Evolutionary conservation across 768 basidiomycete species (phyloP).

Genomic region (Termitomyces sp.): DNA sequence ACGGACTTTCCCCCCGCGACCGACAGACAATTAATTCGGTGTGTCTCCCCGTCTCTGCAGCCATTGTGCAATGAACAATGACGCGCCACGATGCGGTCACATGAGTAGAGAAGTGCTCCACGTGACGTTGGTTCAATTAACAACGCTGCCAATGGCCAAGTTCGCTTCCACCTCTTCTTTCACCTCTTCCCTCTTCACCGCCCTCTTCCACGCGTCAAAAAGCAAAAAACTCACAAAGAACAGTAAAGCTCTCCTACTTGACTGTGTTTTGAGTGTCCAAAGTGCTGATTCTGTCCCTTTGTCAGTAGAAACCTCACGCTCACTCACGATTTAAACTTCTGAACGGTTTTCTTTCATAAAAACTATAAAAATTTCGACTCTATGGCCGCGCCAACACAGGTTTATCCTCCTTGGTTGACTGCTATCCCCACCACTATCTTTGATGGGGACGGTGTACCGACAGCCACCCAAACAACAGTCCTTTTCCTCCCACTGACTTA

Average conservation of each 20-base stretch:
- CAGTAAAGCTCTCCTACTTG: neutral
- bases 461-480: conserved; percentile 51
- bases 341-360: conserved; percentile 8
- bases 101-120: neutral
- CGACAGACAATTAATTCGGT: neutral
- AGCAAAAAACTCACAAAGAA: neutral
- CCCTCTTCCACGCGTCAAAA: conserved; percentile 9
- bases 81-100: neutral
- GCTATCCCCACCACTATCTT: conserved; percentile 46
- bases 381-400: conserved; percentile 62
- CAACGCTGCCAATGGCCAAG: neutral
- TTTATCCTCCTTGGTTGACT: conserved; percentile 70
- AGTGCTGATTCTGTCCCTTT: neutral
- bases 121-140: conserved; percentile 16
- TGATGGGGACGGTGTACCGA: conserved; percentile 42
- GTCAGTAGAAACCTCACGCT: conserved; percentile 27
- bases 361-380: conserved; percentile 9
- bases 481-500: conserved; percentile 72
- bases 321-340: conserved; percentile 29
- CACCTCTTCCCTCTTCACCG: neutral
- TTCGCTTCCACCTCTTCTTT: conserved; percentile 3
- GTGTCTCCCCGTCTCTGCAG: neutral
- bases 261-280: neutral
- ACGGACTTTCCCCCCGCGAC: neutral
- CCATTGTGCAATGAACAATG: neutral